These are phyloP conservation scores for Acer saccharum DNA, from an alignment of 345 rosid genomes.

Conservation along the genomic window DNA sequence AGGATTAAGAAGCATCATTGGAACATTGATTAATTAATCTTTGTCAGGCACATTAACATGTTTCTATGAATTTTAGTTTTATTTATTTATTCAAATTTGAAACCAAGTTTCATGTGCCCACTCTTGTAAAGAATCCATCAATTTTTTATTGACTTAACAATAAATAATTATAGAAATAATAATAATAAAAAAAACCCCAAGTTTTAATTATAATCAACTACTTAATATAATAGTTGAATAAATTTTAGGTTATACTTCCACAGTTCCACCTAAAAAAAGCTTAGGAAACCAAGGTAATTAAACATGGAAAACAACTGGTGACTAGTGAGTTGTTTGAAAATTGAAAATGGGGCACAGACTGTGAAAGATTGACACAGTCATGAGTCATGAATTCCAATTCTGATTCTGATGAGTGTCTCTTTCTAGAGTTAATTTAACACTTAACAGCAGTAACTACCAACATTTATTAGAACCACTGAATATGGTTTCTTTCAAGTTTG, in stretches of 20 bases:
- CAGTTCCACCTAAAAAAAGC: not conserved
- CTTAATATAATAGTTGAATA: not conserved
- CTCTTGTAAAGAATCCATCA: not conserved
- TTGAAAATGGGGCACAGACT: not conserved
- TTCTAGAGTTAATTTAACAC: not conserved
- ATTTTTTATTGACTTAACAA: not conserved
- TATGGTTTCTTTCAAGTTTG: conserved; percentile 1
- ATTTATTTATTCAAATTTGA: not conserved
- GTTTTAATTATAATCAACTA: not conserved
- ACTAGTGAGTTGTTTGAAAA: not conserved
- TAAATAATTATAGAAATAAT: too few relatives aligned
- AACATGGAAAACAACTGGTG: not conserved
- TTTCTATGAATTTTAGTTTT: not conserved
- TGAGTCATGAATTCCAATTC: not conserved
- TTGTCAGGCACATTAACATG: not conserved
- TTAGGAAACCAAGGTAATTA: not conserved
- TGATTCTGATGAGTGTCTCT: not conserved
- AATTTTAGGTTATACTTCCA: not conserved
- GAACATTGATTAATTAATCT: conserved; percentile 1
- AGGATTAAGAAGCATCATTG: not conserved
- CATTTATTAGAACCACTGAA: conserved; percentile 16
- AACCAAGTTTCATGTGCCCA: not conserved
- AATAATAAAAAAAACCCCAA: not conserved
- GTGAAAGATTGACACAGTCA: not conserved
- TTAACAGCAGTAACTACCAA: not conserved